These are phyloP conservation scores for Neonectria neomacrospora DNA, from an alignment of 2,329 filamentous ascomycete genomes.

Conservation along the genomic window DNA sequence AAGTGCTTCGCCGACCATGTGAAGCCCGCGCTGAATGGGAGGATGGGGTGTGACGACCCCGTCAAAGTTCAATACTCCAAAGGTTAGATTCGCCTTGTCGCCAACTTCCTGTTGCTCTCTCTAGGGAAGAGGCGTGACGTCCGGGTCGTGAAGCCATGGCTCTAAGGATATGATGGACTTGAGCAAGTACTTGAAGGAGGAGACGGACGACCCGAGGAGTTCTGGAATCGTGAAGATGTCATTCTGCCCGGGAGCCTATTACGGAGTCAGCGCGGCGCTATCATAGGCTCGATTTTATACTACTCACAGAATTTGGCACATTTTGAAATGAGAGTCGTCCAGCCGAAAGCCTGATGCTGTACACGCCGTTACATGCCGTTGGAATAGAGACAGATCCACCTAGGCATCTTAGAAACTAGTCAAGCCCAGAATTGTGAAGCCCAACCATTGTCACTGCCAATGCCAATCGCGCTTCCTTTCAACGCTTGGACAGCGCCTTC, in stretches of 20 bases:
- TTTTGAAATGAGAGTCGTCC: constrained; percentile 4
- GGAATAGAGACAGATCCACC: constrained; percentile 9
- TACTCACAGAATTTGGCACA: neutral
- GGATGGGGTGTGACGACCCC: constrained; percentile 6
- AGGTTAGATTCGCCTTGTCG: neutral
- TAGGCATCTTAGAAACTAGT: no score
- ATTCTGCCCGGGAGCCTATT: neutral
- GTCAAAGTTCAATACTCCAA: constrained; percentile 1
- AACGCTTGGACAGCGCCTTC: constrained; percentile 7
- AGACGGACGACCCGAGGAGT: neutral
- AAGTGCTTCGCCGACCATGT: no score
- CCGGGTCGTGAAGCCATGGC: constrained; percentile 9
- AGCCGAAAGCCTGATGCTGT: constrained; percentile 8
- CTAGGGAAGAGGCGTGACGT: neutral
- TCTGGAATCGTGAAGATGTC: neutral
- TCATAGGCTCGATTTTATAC: no score
- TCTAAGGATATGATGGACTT: constrained; percentile 4
- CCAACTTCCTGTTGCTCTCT: neutral
- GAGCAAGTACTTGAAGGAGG: neutral
- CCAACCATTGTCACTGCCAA: constrained; percentile 6
- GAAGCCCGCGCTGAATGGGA: neutral
- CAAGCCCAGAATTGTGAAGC: no score
- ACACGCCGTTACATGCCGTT: neutral
- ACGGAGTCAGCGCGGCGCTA: neutral
- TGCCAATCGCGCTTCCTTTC: neutral